Evolutionary conservation across 345 rosid genomes (phyloP), one percentile per base, ranked within the genome.

Genomic region (Odontarrhena argentea): DNA sequence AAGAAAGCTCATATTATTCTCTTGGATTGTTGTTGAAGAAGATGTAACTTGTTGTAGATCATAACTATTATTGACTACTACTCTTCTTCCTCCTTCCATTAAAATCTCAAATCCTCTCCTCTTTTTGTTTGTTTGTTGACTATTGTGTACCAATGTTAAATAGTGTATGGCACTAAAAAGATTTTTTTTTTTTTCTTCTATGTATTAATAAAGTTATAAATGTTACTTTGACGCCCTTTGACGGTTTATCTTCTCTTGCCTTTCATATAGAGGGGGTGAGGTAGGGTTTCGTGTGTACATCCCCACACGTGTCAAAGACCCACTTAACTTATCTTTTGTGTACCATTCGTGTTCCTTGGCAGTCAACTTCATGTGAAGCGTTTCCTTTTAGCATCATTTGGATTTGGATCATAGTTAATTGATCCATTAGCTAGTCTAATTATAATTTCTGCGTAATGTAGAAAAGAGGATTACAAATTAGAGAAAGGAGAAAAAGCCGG

Each of bases 41-140:
- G 88, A 63, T 74, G 88, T 86, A 4, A 86, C 78, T 57, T 83
- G 85, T 22, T 84, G 90, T 34, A 79, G 81, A 68, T 87, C 89
- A 70, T 83, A 85, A 66, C 36, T 32, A 32, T 81, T 88, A 38
- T 75, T 74, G 65, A 73, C 74, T 61, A 52, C 41, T 65, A 50
- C 45, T 55, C 62, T 52, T 76, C 78, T 69, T 47, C 57, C 86
- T 67, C 84, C 85, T 66, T 83, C 90, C 87, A 82, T 54, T 56
- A 48, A 46, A 18, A 8, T 38, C 63, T 12, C 18, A 40, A 7
- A 7, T 30, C 6, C 8, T 55, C 38, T 50, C 22, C 24, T 26
- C 5, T 9, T 37, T 12, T 37, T 44, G 46, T 10, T 3, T 40
- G 36, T 38, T 22, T 55, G 43, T 67, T 73, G 76, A 71, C 69